phyloP scores from a whole-genome alignment of 192 early-diverging fungal genomes.

The Podila clonocystis region DNA sequence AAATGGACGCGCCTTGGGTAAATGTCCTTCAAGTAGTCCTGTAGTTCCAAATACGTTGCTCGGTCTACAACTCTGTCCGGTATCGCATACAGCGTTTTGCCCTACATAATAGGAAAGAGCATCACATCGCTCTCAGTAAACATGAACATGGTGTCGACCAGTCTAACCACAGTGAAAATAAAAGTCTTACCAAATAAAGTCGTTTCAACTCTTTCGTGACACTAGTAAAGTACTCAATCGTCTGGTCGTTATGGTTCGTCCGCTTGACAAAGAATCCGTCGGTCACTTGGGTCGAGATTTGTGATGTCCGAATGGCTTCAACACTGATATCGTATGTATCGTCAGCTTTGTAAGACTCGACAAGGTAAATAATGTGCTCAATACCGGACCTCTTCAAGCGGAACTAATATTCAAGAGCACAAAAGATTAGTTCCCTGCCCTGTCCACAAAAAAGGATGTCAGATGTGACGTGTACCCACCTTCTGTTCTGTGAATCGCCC shows the following conservation, averaged over 20 bases:
- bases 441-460: neutral
- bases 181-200: constrained; percentile 58
- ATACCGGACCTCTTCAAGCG: constrained; percentile 78
- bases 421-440: neutral
- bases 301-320: constrained; percentile 73
- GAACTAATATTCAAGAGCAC: constrained; percentile 53
- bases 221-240: constrained; percentile 77
- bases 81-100: constrained; percentile 60
- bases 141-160: neutral
- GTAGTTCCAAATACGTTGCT: constrained; percentile 59
- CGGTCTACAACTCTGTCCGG: constrained; percentile 62
- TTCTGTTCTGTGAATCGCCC: constrained; percentile 95
- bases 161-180: neutral
- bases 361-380: constrained; percentile 83
- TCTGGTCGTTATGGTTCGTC: constrained; percentile 80
- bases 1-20: constrained; percentile 54
- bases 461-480: constrained; percentile 36
- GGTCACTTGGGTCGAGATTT: constrained; percentile 78
- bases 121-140: neutral
- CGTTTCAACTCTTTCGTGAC: constrained; percentile 66
- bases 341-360: constrained; percentile 83
- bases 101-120: constrained; percentile 13
- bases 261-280: constrained; percentile 89
- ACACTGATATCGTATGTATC: constrained; percentile 68
- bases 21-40: constrained; percentile 43